Base-by-base conservation (phyloP, 805 yeast species). In the Cyberlindnera galapagoensis region DNA sequence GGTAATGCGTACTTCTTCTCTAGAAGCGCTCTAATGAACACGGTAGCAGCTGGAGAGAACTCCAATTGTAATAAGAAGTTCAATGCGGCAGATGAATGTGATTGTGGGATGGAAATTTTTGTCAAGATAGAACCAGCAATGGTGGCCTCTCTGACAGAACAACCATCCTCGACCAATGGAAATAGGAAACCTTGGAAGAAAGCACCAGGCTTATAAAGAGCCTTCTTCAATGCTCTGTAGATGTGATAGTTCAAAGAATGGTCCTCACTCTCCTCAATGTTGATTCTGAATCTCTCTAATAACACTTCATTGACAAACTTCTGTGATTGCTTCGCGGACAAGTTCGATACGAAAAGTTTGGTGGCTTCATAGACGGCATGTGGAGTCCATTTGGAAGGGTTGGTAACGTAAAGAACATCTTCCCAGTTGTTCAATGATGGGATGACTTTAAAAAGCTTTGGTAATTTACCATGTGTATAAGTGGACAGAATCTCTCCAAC, bases 1-100 rank as follows among this genome's bases (percentile, higher is more conserved):
- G 98, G 99, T 38, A 92, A 67, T 2, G 99, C 97, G 52, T 92
- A 92, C 58, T 85, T 88, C 65, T 92, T 92, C 56, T 94, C 97
- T 24, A 92, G 65, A 39, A 92, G 67, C 5, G 86, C 83, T 58
- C 92, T 75, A 39, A 92, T 87, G 60, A 92, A 88, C 5, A 88
- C 86, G 6, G 95, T 82, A 12, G 84, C 76, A 5, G 97, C 85
- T 21, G 97, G 95, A 6, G 77, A 69, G 59, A 84, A 90, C 16
- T 87, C 94, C 58, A 77, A 62, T 46, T 87, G 82, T 38, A 87
- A 65, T 30, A 92, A 67, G 58, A 88, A 83, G 43, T 92, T 73
- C 44, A 92, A 69, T 9, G 97, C 98, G 31, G 94, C 97, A 3
- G 97, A 82, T 2, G 98, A 90, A 65, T 92, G 98, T 50, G 87